A percentile compares a stretch with the other conserved stretches of the same genome.
Conservation (phyloP, 345 rosid species). For the Dipteronia sinensis region DNA sequence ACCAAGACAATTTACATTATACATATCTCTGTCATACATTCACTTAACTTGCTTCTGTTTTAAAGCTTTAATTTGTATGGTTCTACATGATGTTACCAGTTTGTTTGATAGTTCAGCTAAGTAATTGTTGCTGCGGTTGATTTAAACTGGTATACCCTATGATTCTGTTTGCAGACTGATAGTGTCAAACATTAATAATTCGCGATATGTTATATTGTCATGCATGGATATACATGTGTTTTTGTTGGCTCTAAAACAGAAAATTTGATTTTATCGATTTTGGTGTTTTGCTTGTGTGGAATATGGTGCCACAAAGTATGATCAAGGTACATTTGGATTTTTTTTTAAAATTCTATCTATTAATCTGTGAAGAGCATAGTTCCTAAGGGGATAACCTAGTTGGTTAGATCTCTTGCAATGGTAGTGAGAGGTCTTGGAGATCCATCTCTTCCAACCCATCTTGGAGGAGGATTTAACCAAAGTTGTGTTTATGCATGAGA, state of each 20-base stretch:
- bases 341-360: not conserved
- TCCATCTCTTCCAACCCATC: not conserved
- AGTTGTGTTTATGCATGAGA: not conserved
- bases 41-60: not conserved
- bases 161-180: not conserved
- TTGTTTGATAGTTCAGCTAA: conserved; percentile 5
- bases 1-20: not conserved
- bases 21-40: not conserved
- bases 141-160: not conserved
- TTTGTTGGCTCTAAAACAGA: not conserved
- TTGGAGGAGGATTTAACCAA: not conserved
- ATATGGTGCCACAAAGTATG: not conserved
- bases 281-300: not conserved
- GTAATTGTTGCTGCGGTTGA: not conserved
- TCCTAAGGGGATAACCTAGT: not conserved
- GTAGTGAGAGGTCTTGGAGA: not conserved
- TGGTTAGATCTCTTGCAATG: not conserved
- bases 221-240: not conserved
- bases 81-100: not conserved
- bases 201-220: not conserved
- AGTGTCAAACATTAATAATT: not conserved
- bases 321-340: not conserved
- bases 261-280: not conserved
- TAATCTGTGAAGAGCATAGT: not conserved
- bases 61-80: not conserved